Evolutionary conservation across 2,329 filamentous ascomycete genomes (phyloP), one percentile per base, ranked within the genome.

Genomic region (Scytalidium sp.): DNA sequence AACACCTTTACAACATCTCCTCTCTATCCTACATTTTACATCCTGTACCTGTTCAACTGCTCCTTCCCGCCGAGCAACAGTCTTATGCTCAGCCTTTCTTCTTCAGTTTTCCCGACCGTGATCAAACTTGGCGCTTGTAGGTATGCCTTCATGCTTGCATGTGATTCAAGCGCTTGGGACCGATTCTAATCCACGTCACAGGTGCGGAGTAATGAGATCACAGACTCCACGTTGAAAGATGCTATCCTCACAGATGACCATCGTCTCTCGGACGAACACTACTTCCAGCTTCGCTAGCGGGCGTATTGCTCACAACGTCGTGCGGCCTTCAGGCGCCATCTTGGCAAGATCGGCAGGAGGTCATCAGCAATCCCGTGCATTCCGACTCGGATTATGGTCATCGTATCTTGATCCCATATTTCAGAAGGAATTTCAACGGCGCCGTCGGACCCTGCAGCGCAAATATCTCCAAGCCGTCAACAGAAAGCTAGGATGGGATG

Each of bases 331-430:
- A 43, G 13, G 11, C 17, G 15, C 17, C 32, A 36, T 4, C 4
- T n/a, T 36, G 13, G 32, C 11, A 15, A 6, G 32, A n/a, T 36
- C 32, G 4, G 17, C 32, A 36, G 51, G 59, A 39, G 41, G 47
- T 43, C 61, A 57, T 17, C 64, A 70, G 41, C 76, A 78, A 53
- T 65, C 58, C 27, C 74, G 80, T 29, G 60, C 60, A 29, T 78
- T 80, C 52, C 74, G 76, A 51, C 73, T 81, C 51, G 73, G 70
- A 46, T 56, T 70, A 17, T 80, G 76, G 73, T 68, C 72, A 7
- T 70, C 67, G 23, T 70, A 69, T 41, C 56, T 70, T 22, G 70
- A 76, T 53, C 62, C 66, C 13, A 67, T 73, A 17, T 64, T 67
- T 19, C 67, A 70, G 36, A 70, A 66, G 41, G 72, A 79, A 46